Conservation (phyloP, 2,329 filamentous ascomycete genomes). For the Stemphylium vesicarium region DNA sequence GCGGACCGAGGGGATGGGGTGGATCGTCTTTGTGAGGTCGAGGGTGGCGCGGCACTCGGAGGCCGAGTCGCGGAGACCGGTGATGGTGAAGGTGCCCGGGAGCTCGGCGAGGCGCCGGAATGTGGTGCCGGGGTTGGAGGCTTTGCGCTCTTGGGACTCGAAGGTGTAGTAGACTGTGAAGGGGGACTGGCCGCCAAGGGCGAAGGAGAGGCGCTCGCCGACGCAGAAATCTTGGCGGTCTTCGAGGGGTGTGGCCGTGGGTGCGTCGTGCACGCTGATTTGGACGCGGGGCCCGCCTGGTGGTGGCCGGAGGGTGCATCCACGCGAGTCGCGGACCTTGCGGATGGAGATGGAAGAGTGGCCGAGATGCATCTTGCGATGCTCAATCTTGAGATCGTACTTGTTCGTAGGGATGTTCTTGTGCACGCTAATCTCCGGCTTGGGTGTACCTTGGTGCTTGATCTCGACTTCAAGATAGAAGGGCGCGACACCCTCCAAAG, state of each 20-base stretch:
- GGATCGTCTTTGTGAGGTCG: slow-evolving; percentile 81
- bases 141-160: slow-evolving; percentile 77
- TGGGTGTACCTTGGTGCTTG: slow-evolving; percentile 82
- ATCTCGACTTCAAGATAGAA: slow-evolving; percentile 93
- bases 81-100: slow-evolving; percentile 87
- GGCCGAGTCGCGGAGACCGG: slow-evolving; percentile 83
- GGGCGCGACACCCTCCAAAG: slow-evolving; percentile 80
- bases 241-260: slow-evolving; percentile 87
- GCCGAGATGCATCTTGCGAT: slow-evolving; percentile 83
- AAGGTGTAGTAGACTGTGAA: slow-evolving; percentile 95
- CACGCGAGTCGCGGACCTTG: slow-evolving; percentile 84
- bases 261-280: slow-evolving; percentile 90
- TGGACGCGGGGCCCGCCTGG: slow-evolving; percentile 77
- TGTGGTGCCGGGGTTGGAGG: slow-evolving; percentile 76
- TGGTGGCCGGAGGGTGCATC: slow-evolving; percentile 77
- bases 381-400: slow-evolving; percentile 83
- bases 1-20: slow-evolving; percentile 88
- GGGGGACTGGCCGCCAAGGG: slow-evolving; percentile 85
- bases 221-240: slow-evolving; percentile 89
- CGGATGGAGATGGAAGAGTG: slow-evolving; percentile 87
- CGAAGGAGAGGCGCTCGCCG: slow-evolving; percentile 91
- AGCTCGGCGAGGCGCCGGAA: slow-evolving; percentile 94
- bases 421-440: slow-evolving; percentile 81
- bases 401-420: slow-evolving; percentile 76
- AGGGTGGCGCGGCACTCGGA: slow-evolving; percentile 85